phyloP scores from a whole-genome alignment of 2,329 filamentous ascomycete species.

The Trichoderma atroviride region DNA sequence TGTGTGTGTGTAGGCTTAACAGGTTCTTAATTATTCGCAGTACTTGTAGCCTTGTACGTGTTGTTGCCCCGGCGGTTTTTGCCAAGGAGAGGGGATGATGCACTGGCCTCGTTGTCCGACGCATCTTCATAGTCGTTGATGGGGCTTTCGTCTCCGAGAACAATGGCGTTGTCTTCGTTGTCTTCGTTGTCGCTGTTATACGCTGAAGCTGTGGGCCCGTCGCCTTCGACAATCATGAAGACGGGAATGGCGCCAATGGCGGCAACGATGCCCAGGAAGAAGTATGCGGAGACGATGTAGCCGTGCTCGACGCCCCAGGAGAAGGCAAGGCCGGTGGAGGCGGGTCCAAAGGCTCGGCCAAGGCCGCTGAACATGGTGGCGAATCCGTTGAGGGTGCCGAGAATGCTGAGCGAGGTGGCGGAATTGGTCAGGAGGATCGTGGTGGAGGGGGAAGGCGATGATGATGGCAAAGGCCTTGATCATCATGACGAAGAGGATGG shows the following conservation, averaged over 20 bases:
- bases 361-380: conserved; percentile 81
- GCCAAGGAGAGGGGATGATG: conserved; percentile 30
- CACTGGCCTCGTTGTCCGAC: conserved; percentile 25
- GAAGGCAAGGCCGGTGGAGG: conserved; percentile 71
- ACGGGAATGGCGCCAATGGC: conserved; percentile 69
- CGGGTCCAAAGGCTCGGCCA: conserved; percentile 78
- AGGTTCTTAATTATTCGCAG: conserved; percentile 6
- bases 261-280: conserved; percentile 68
- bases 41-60: conserved; percentile 9
- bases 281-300: conserved; percentile 81
- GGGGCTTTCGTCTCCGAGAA: conserved; percentile 34
- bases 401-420: conserved; percentile 68
- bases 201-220: conserved; percentile 57
- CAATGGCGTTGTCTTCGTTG: conserved; percentile 35
- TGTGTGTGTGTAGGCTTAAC: background rate
- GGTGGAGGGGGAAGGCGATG: conserved; percentile 85
- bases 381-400: conserved; percentile 89
- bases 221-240: conserved; percentile 73
- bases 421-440: conserved; percentile 92
- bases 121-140: conserved; percentile 32
- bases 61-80: conserved; percentile 4
- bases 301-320: conserved; percentile 74
- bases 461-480: conserved; percentile 76
- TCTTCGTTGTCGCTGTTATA: conserved; percentile 41
- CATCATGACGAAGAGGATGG: conserved; percentile 69